Base-by-base conservation (phyloP, 2,329 filamentous ascomycete species). In the Trichoderma harzianum region DNA sequence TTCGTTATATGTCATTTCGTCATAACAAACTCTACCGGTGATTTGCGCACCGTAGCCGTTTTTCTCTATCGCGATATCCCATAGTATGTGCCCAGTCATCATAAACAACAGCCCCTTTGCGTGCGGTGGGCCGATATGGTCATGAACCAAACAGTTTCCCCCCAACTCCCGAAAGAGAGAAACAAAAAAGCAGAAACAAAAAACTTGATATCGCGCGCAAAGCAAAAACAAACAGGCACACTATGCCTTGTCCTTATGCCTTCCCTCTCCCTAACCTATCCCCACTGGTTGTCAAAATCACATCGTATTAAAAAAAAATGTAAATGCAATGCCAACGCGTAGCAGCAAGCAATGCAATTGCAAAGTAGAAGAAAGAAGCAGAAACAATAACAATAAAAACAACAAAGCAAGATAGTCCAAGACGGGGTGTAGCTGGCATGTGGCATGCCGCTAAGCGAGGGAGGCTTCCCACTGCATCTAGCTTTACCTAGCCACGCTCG, bases 401-500 rank as follows among this genome's bases (percentile, higher is more conserved):
- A 51, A 51, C 6, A 53, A 34, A 60, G 18, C 28, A 30, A 55
- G n/a, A 53, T 36, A 12, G 36, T 28, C 55, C 57, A 24, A 51
- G 47, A 32, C 61, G 28, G 11, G 10, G 7, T 12, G 14, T n/a
- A 36, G 21, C 7, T 7, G 43, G 16, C 39, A 62, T 43, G 18
- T 7, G 43, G 16, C 39, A 62, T 43, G 18, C 8, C n/a, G 36
- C 5, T 21, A 36, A 26, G 61, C 24, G 26, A 60, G 39, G 18
- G n/a, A 30, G 66, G 24, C 11, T 58, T 43, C 34, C 7, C 10
- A 43, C 11, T 8, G 58, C 21, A 34, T 60, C 30, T 8, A 11
- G 51, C 30, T 26, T 63, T 36, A 69, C 21, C 66, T 62, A 7
- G 66, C 66, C 24, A 34, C 32, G 66, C 51, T 60, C 79, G 77